phyloP scores from a whole-genome alignment of 345 rosid genomes.

The Pugionium cornutum region DNA sequence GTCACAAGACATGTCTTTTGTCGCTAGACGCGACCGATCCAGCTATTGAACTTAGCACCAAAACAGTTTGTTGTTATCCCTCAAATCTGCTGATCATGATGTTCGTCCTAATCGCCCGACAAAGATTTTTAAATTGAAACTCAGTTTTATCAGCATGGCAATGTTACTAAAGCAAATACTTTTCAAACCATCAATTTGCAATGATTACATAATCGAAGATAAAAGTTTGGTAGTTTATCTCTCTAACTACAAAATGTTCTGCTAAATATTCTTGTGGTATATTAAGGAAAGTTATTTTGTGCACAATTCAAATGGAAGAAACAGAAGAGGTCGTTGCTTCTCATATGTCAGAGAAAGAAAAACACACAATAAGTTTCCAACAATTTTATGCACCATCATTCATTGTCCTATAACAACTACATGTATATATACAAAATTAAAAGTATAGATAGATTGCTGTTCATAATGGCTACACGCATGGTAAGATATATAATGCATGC shows the following conservation, averaged over 20 bases:
- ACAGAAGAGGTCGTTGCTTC: constrained; percentile 18
- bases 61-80: no score
- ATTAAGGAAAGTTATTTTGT: neutral
- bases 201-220: neutral
- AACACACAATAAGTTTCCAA: constrained; percentile 25
- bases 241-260: neutral
- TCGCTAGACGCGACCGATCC: no score
- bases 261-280: constrained; percentile 1
- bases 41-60: no score
- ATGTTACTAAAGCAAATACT: no score
- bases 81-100: no score
- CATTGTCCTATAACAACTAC: neutral
- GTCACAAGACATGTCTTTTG: no score
- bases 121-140: no score
- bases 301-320: constrained; percentile 19
- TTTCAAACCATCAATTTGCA: neutral
- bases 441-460: constrained; percentile 16
- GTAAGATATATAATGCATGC: constrained; percentile 35
- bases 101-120: no score
- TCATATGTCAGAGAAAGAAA: constrained; percentile 28
- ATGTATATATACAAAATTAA: neutral
- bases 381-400: constrained; percentile 17
- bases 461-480: constrained; percentile 24
- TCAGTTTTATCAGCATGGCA: no score
- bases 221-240: neutral